phyloP scores from a whole-genome alignment of 2,329 filamentous ascomycete genomes.

The Acephala macrosclerotiorum region DNA sequence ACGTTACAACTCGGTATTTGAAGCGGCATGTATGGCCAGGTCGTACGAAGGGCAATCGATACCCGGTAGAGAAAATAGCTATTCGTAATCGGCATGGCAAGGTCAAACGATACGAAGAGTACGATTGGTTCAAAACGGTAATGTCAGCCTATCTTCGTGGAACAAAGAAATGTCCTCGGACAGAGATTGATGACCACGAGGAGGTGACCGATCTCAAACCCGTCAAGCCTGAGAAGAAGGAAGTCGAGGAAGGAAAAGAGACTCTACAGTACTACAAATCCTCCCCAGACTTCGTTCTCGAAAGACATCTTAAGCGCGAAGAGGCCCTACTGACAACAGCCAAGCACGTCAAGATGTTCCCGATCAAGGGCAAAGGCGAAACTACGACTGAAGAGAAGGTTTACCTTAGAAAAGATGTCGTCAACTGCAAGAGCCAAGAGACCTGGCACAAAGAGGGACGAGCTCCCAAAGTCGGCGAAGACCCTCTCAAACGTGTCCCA shows the following conservation, averaged over 20 bases:
- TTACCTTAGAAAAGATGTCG: constrained; percentile 79
- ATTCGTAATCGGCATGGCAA: constrained; percentile 81
- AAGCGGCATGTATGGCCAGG: constrained; percentile 84
- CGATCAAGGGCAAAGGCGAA: constrained; percentile 75
- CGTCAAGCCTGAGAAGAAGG: constrained; percentile 75
- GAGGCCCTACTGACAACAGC: constrained; percentile 80
- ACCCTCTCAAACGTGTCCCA: constrained; percentile 85
- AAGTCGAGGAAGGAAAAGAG: constrained; percentile 76
- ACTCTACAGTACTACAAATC: constrained; percentile 89
- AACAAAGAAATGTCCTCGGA: constrained; percentile 59
- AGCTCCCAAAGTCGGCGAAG: constrained; percentile 71
- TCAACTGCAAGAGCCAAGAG: constrained; percentile 87
- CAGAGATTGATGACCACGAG: constrained; percentile 80
- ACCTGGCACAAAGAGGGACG: constrained; percentile 98
- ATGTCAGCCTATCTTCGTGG: constrained; percentile 75
- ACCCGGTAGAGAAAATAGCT: constrained; percentile 81
- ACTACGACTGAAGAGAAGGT: constrained; percentile 81
- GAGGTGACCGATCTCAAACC: constrained; percentile 79
- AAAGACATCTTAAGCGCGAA: constrained; percentile 87
- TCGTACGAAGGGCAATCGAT: constrained; percentile 84
- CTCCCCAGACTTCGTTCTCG: constrained; percentile 84
- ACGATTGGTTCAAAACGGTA: constrained; percentile 87
- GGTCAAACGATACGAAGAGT: constrained; percentile 76
- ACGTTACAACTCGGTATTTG: constrained; percentile 91
- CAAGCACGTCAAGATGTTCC: constrained; percentile 76